These are phyloP conservation scores for Apiospora malaysiana DNA, from an alignment of 2,329 filamentous ascomycete genomes.

Conservation along the genomic window DNA sequence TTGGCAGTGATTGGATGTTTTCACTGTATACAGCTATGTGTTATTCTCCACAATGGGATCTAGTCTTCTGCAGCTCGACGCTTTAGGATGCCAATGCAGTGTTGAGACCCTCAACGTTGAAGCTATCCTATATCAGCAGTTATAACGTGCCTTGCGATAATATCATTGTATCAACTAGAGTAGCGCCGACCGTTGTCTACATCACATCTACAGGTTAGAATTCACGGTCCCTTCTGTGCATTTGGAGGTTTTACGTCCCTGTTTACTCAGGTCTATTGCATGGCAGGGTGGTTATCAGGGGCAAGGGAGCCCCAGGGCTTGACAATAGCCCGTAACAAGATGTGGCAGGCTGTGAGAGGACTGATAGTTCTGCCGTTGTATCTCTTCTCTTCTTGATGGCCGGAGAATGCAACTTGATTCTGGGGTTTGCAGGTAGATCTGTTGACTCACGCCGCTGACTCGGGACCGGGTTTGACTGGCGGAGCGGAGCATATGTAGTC, in stretches of 20 bases:
- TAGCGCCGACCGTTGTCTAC: not conserved
- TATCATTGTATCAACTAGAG: not conserved
- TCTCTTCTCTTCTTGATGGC: not conserved
- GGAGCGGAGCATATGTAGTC: not conserved
- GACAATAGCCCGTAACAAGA: not conserved
- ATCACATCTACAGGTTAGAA: not conserved
- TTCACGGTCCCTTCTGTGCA: not conserved
- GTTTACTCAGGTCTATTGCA: too few relatives aligned
- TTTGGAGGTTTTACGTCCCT: not conserved
- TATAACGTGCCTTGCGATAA: not conserved
- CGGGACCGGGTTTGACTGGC: not conserved
- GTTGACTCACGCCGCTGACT: not conserved
- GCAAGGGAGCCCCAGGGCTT: not conserved
- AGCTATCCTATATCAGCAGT: not conserved
- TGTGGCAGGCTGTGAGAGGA: not conserved
- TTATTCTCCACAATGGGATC: not conserved
- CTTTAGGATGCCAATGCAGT: not conserved
- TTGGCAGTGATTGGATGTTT: not conserved
- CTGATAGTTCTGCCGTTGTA: not conserved
- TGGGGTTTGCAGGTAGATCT: not conserved
- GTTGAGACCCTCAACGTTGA: not conserved
- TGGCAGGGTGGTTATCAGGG: not conserved
- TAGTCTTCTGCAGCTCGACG: constrained; percentile 1
- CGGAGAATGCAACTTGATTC: not conserved
- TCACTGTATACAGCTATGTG: not conserved